Evolutionary conservation across 2,329 filamentous ascomycete species (phyloP).

Genomic region (Talaromyces sp.): DNA sequence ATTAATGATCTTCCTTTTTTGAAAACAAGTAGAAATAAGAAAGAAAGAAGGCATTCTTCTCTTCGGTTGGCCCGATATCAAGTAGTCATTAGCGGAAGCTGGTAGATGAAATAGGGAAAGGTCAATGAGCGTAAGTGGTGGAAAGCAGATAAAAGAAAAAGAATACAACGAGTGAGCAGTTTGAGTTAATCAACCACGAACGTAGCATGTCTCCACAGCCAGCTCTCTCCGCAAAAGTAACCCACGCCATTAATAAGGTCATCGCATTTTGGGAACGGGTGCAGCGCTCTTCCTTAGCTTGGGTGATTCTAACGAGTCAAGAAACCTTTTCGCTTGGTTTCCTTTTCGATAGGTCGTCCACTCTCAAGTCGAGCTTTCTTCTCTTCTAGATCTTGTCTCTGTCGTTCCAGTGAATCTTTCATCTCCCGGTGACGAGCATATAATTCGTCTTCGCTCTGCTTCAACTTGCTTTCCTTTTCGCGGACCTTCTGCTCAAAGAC

Average conservation of each 20-base stretch:
- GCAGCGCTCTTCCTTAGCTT: constrained; percentile 6
- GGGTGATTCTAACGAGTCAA: constrained; percentile 71
- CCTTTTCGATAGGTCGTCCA: constrained; percentile 92
- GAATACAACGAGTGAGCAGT: constrained; percentile 17
- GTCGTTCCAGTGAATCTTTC: constrained; percentile 98
- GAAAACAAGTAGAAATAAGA: constrained; percentile 5
- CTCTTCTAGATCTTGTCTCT: constrained; percentile 91
- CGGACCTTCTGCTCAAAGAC: constrained; percentile 99
- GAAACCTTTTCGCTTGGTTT: constrained; percentile 98
- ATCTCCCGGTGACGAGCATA: constrained; percentile 98
- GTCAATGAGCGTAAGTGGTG: constrained; percentile 28
- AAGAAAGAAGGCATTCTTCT: constrained; percentile 18
- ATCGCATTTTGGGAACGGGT: constrained; percentile 15
- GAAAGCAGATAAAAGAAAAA: constrained; percentile 17
- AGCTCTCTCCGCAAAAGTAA: constrained; percentile 14
- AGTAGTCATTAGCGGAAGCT: constrained; percentile 30
- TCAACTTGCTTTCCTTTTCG: constrained; percentile 99
- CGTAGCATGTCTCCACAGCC: constrained; percentile 14
- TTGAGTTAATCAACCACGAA: constrained; percentile 14
- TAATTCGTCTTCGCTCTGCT: constrained; percentile 98
- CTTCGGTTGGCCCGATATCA: constrained; percentile 25
- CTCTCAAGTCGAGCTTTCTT: constrained; percentile 96
- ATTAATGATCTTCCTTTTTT: constrained; percentile 21
- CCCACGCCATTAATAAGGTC: constrained; percentile 15
- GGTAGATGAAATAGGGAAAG: constrained; percentile 25